Base-by-base conservation (phyloP, 345 rosid species). In the Mallotus nudiflorus region DNA sequence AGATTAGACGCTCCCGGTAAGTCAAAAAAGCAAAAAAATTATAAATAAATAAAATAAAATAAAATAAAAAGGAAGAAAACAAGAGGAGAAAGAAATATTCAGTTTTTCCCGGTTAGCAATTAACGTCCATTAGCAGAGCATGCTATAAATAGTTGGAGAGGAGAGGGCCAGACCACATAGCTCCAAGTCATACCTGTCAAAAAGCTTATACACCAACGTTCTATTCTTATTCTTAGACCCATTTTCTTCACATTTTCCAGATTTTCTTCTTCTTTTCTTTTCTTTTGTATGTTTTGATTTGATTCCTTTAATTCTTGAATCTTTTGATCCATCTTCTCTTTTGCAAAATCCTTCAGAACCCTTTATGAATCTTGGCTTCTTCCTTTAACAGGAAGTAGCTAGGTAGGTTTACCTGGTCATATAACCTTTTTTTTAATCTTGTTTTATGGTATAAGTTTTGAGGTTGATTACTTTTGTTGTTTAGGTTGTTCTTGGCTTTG, bases 71-170 rank as follows among this genome's bases (percentile, higher is more conserved):
- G 0, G 15, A 4, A 63, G 2, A 42, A 24, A 28, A 50, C 2
- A 16, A 14, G 0, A 42, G 8, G 39, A 1, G 3, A 31, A n/a
- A 16, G 33, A 51, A 11, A 50, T 6, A 0, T 29, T 1, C 14
- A 13, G 11, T 62, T 18, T 45, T 70, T 70, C 51, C 60, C 74
- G 59, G 74, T 42, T 14, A 44, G 62, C 31, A 16, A 50, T 55
- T 33, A 52, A 77, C 76, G 69, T 77, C 73, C 84, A 63, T 28
- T 51, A 40, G 65, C 16, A 48, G 51, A 70, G 69, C 40, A 58
- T 71, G 37, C 83, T 83, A 83, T 83, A 80, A 49, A 83, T 83
- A 75, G 84, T 69, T 27, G 77, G 16, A 73, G 74, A 72, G 77
- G 16, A 73, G 74, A 72, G 75, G 74, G 58, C 59, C 66, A 81